Percentiles rank a stretch among this genome's conserved stretches.
Evolutionary conservation across 169 alveolate genomes (phyloP).

Genomic region (Eimeria brunetti): DNA sequence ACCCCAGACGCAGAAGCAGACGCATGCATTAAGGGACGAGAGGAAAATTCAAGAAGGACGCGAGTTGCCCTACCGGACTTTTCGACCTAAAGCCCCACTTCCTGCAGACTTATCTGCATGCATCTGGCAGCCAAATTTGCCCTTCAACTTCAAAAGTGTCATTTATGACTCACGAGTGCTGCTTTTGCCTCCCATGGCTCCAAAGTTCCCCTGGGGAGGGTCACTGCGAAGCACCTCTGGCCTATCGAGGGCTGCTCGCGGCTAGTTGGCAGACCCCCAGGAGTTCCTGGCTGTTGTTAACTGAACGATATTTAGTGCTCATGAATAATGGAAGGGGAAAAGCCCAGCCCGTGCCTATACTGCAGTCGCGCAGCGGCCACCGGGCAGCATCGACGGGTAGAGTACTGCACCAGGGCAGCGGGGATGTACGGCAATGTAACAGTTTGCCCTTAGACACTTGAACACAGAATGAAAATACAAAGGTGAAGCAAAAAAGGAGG

Average conservation of each 20-base stretch:
- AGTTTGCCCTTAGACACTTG: background rate
- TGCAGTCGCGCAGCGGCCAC: background rate
- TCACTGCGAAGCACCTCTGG: constrained; percentile 11
- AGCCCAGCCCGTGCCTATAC: background rate
- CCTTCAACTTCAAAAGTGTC: background rate
- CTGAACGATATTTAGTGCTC: background rate
- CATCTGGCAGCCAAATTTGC: background rate
- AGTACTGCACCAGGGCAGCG: background rate
- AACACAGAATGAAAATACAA: background rate
- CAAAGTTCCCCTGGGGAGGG: constrained; percentile 20
- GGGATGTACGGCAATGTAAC: background rate
- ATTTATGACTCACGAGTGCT: constrained; percentile 42
- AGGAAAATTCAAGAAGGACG: background rate
- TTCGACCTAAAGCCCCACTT: background rate
- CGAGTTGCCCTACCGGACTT: background rate
- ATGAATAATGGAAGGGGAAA: background rate
- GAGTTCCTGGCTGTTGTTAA: background rate
- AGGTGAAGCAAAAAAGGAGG: background rate
- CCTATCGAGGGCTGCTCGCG: background rate
- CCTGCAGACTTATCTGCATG: background rate
- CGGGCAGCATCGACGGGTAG: constrained; percentile 9
- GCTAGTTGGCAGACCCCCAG: background rate
- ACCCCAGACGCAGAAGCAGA: background rate
- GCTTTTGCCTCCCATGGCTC: constrained; percentile 69
- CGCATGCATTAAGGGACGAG: background rate